phyloP scores from a whole-genome alignment of 2,329 filamentous ascomycete species.

The Magnaporthales sp. region DNA sequence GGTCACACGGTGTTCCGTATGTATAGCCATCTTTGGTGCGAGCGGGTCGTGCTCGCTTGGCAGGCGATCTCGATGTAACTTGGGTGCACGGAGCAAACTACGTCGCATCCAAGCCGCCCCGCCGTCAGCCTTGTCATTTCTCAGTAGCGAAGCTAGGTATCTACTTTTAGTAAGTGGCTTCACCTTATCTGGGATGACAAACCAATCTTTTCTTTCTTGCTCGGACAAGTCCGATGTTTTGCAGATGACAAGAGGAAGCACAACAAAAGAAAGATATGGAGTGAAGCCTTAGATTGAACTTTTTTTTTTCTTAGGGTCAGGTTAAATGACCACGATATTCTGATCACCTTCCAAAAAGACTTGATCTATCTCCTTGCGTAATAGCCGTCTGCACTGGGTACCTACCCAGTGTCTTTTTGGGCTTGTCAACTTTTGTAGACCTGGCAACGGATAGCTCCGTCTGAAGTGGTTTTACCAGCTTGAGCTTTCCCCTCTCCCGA shows the following conservation, averaged over 20 bases:
- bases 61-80: neutral
- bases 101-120: no score
- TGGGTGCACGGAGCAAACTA: no score
- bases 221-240: neutral
- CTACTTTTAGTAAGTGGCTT: neutral
- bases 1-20: neutral
- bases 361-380: no score
- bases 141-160: neutral
- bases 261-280: neutral
- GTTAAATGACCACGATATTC: no score
- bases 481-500: no score
- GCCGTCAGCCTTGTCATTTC: neutral
- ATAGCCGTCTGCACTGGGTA: no score
- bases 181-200: neutral
- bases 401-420: no score
- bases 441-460: neutral
- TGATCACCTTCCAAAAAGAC: no score
- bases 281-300: neutral
- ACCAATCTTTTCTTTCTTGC: neutral
- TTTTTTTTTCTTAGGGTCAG: neutral
- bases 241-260: neutral
- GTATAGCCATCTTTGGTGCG: neutral
- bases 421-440: neutral
- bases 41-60: neutral
- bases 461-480: no score